Evolutionary conservation across 805 yeast genomes (phyloP).

Genomic region (Lipomyces yamanashiensis): DNA sequence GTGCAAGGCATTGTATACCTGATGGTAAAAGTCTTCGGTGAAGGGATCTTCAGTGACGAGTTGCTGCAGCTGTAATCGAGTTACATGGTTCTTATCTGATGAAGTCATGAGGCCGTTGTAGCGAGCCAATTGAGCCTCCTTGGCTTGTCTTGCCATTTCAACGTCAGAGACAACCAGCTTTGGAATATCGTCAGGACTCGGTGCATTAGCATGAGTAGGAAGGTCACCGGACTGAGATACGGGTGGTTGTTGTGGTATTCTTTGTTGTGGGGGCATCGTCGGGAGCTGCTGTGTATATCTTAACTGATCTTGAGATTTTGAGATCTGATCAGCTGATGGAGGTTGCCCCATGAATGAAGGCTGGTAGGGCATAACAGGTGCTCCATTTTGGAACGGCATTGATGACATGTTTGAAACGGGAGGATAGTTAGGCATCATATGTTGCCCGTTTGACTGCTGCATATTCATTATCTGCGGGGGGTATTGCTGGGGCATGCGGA

Average conservation of each 20-base stretch:
- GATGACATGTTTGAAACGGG: neutral
- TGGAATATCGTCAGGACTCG: neutral
- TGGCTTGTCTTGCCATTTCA: slow-evolving; percentile 60
- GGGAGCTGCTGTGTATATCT: slow-evolving; percentile 36
- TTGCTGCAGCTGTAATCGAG: slow-evolving; percentile 91
- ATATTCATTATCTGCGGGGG: slow-evolving; percentile 5
- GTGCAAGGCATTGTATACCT: slow-evolving; percentile 80
- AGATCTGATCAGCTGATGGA: neutral
- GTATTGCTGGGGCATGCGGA: neutral
- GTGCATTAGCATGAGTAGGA: too few species aligned
- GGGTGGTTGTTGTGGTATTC: slow-evolving; percentile 37
- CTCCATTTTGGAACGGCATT: neutral
- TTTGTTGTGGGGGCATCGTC: slow-evolving; percentile 34
- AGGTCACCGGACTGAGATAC: slow-evolving; percentile 34
- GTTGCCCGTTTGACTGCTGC: neutral
- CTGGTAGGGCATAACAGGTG: neutral
- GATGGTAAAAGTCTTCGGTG: slow-evolving; percentile 94
- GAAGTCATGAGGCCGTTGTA: slow-evolving; percentile 96
- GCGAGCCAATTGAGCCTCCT: slow-evolving; percentile 57
- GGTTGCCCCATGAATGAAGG: neutral
- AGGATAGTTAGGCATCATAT: neutral
- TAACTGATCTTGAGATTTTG: slow-evolving; percentile 10
- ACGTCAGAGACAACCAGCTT: slow-evolving; percentile 2
- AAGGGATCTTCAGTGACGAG: slow-evolving; percentile 97
- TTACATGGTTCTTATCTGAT: slow-evolving; percentile 93